These are phyloP conservation scores for Hypoxylon sp. DNA, from an alignment of 2,329 filamentous ascomycete species.

Conservation along the genomic window DNA sequence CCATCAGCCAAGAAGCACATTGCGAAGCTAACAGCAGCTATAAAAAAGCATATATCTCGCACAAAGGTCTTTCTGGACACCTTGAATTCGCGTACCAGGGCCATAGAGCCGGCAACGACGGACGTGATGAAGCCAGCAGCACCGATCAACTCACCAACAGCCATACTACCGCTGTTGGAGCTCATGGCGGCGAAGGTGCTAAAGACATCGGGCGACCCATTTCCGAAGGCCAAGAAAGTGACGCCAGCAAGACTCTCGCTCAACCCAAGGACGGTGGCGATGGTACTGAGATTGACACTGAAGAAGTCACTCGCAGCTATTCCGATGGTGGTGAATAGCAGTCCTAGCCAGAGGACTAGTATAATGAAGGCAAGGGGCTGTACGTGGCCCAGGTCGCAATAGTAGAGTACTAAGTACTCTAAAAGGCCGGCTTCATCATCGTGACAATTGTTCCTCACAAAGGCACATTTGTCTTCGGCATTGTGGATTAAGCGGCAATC, in stretches of 20 bases:
- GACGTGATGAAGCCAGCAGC: constrained; percentile 96
- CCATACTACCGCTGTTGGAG: constrained; percentile 96
- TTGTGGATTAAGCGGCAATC: constrained; percentile 86
- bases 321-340: constrained; percentile 96
- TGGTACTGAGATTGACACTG: constrained; percentile 95
- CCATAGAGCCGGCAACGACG: constrained; percentile 97
- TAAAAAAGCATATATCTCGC: constrained; percentile 92
- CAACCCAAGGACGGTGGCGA: constrained; percentile 88
- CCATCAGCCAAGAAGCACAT: constrained; percentile 91
- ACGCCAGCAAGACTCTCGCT: constrained; percentile 97
- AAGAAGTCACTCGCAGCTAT: constrained; percentile 99
- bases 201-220: constrained; percentile 98
- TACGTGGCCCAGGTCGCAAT: constrained; percentile 78
- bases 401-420: constrained; percentile 91
- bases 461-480: constrained; percentile 86
- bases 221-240: constrained; percentile 96
- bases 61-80: constrained; percentile 92
- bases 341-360: constrained; percentile 84
- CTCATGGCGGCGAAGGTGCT: constrained; percentile 98
- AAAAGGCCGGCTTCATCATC: constrained; percentile 93
- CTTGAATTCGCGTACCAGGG: constrained; percentile 92
- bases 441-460: constrained; percentile 83
- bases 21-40: constrained; percentile 86
- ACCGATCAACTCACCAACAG: constrained; percentile 93
- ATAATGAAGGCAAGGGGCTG: constrained; percentile 85